These are phyloP conservation scores for Calocybe gambosa DNA, from an alignment of 1,284 basidiomycete genomes.

Conservation along the genomic window DNA sequence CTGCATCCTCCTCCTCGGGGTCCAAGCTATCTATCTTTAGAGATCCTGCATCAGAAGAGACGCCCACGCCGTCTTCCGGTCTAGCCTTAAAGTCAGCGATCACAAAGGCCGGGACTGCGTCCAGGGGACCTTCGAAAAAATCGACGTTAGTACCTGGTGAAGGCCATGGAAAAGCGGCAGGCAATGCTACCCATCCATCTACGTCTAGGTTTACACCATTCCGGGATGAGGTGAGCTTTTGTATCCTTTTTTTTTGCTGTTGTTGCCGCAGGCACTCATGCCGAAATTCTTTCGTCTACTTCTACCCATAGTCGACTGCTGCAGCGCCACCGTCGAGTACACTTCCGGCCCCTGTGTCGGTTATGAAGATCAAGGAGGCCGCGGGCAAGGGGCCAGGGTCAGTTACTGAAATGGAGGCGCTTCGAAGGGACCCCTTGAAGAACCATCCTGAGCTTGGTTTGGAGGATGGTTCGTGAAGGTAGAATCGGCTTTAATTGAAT, in stretches of 20 bases:
- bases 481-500: not conserved
- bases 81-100: slow-evolving; percentile 19
- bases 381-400: slow-evolving; percentile 35
- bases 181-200: slow-evolving; percentile 24
- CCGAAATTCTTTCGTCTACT: not conserved
- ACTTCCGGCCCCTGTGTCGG: slow-evolving; percentile 35
- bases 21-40: slow-evolving; percentile 51
- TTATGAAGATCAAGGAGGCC: slow-evolving; percentile 55
- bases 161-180: slow-evolving; percentile 18
- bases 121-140: slow-evolving; percentile 27
- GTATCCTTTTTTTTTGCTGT: slow-evolving; percentile 3
- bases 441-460: slow-evolving; percentile 42
- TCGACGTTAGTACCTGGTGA: slow-evolving; percentile 36
- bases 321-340: slow-evolving; percentile 19
- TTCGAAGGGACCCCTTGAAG: slow-evolving; percentile 72
- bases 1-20: slow-evolving; percentile 17
- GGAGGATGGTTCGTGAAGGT: slow-evolving; percentile 15
- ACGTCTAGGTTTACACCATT: slow-evolving; percentile 62
- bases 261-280: not conserved
- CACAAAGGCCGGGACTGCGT: slow-evolving; percentile 21
- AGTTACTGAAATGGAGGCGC: slow-evolving; percentile 62
- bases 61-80: slow-evolving; percentile 30
- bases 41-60: slow-evolving; percentile 41
- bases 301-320: slow-evolving; percentile 7
- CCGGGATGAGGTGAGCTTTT: slow-evolving; percentile 51